Conservation (phyloP, 306 rosid species). For the Clitoria ternatea region DNA sequence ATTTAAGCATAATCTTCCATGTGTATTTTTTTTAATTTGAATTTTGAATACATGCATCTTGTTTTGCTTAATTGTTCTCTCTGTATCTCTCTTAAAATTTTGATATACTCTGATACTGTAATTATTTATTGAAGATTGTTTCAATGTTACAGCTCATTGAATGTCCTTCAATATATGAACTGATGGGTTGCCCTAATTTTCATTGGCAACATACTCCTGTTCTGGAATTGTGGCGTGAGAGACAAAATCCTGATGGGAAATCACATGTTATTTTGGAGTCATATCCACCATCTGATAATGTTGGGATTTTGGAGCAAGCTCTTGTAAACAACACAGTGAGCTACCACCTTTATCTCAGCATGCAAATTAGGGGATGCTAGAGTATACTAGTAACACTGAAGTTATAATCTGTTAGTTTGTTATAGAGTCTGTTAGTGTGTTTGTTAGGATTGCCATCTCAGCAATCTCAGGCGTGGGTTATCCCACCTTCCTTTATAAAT, state of each 20-base stretch:
- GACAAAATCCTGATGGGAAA: slow-evolving; percentile 47
- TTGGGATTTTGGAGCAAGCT: slow-evolving; percentile 61
- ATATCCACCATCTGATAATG: slow-evolving; percentile 56
- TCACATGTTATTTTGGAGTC: slow-evolving; percentile 64
- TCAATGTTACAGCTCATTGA: slow-evolving; percentile 71
- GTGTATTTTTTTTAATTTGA: neutral
- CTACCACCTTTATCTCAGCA: slow-evolving; percentile 3
- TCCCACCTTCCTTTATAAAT: too few species aligned
- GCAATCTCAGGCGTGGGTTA: too few species aligned
- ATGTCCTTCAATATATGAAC: slow-evolving; percentile 88
- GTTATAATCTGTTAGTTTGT: too few species aligned
- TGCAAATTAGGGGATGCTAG: neutral
- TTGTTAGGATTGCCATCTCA: too few species aligned
- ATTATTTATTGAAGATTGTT: slow-evolving; percentile 32
- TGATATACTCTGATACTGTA: slow-evolving; percentile 9
- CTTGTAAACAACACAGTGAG: slow-evolving; percentile 74
- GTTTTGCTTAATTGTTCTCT: neutral
- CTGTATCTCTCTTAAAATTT: neutral
- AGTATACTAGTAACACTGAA: too few species aligned
- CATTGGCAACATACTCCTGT: slow-evolving; percentile 67
- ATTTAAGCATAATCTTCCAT: slow-evolving; percentile 2
- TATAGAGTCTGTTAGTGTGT: too few species aligned
- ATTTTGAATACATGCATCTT: neutral
- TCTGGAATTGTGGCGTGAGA: slow-evolving; percentile 79
- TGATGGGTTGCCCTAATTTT: slow-evolving; percentile 64